phyloP scores from a whole-genome alignment of 805 yeast genomes.

The Candida ulmi region DNA sequence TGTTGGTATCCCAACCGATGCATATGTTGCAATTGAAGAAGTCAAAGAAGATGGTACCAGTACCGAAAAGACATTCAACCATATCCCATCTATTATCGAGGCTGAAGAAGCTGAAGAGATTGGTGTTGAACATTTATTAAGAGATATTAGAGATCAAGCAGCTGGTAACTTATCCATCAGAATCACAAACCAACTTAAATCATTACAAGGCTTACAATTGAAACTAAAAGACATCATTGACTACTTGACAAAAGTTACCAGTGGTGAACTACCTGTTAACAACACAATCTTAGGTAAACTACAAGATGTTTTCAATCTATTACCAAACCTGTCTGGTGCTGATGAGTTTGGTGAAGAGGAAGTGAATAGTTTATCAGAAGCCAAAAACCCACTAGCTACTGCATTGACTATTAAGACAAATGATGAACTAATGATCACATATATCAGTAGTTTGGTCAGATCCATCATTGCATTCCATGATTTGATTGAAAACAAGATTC shows the following conservation, averaged over 20 bases:
- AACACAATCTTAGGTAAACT: conserved; percentile 86
- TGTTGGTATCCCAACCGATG: conserved; percentile 94
- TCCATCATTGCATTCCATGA: conserved; percentile 96
- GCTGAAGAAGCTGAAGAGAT: conserved; percentile 99
- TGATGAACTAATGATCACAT: conserved; percentile 92
- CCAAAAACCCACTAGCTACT: conserved; percentile 53
- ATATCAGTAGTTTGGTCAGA: conserved; percentile 83
- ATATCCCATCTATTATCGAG: conserved; percentile 85
- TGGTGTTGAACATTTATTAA: conserved; percentile 92
- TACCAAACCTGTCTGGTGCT: conserved; percentile 64
- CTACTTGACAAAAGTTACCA: conserved; percentile 71
- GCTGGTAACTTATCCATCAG: conserved; percentile 86
- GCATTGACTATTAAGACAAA: conserved; percentile 92
- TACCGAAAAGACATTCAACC: conserved; percentile 88
- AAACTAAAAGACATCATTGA: conserved; percentile 71
- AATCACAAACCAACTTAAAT: conserved; percentile 84
- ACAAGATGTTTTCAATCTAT: conserved; percentile 89
- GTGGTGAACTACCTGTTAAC: conserved; percentile 74
- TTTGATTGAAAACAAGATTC: conserved; percentile 90
- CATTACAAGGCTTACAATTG: conserved; percentile 78
- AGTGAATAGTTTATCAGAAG: conserved; percentile 20
- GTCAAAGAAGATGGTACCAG: conserved; percentile 93
- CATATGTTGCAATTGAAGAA: conserved; percentile 90
- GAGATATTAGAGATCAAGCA: conserved; percentile 95
- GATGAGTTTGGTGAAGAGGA: conserved; percentile 28